Evolutionary conservation across 2,329 filamentous ascomycete genomes (phyloP).

Genomic region (Cladosporium sp.): DNA sequence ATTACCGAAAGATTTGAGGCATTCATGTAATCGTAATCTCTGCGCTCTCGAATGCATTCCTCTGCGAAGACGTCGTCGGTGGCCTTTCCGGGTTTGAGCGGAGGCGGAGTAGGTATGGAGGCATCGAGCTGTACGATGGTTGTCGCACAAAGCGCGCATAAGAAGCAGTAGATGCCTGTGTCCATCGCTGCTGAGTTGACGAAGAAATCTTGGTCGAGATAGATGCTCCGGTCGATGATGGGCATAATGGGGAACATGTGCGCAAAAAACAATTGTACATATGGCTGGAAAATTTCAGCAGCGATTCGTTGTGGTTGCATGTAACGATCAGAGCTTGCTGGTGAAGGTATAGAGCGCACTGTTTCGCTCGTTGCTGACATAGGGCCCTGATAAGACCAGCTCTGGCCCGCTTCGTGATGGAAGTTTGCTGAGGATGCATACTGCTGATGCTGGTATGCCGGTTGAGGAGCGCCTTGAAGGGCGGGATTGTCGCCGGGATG

Average conservation of each 20-base stretch:
- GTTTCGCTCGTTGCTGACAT: conserved; percentile 20
- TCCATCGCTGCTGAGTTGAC: conserved; percentile 19
- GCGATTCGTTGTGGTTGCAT: conserved; percentile 20
- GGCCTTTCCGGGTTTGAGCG: conserved; percentile 21
- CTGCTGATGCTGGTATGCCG: neutral
- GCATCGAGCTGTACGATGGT: conserved; percentile 33
- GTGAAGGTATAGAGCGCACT: conserved; percentile 18
- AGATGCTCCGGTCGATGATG: conserved; percentile 29
- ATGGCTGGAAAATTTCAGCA: conserved; percentile 28
- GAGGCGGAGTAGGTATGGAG: conserved; percentile 26
- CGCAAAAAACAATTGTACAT: conserved; percentile 32
- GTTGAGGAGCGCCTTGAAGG: conserved; percentile 7
- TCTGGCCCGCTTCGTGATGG: conserved; percentile 1
- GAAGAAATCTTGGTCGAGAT: conserved; percentile 28
- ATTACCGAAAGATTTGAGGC: conserved; percentile 28
- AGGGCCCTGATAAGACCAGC: conserved; percentile 17
- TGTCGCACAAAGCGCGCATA: conserved; percentile 31
- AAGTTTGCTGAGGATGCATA: neutral
- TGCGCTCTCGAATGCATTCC: conserved; percentile 31
- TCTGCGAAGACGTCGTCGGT: conserved; percentile 31
- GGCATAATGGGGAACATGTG: conserved; percentile 36
- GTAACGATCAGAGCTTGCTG: conserved; percentile 19
- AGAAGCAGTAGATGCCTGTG: conserved; percentile 29
- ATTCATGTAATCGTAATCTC: conserved; percentile 28
- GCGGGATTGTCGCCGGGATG: conserved; percentile 4